Conservation (phyloP, 1,284 basidiomycete species). For the Malassezia japonica region DNA sequence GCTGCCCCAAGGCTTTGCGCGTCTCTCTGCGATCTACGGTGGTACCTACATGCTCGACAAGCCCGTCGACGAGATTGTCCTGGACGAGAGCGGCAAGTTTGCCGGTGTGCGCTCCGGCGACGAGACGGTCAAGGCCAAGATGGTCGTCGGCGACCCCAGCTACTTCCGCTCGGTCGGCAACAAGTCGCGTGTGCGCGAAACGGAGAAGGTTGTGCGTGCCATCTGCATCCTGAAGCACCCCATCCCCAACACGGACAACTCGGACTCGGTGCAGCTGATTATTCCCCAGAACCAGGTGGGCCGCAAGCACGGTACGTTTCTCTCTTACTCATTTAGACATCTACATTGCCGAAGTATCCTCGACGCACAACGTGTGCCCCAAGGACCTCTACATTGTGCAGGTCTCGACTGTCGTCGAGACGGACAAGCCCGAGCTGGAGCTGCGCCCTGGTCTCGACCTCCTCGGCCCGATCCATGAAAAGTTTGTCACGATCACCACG, state of each 20-base stretch:
- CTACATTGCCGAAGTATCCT: slow-evolving; percentile 93
- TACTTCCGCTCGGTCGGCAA: slow-evolving; percentile 68
- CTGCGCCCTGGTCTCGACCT: slow-evolving; percentile 82
- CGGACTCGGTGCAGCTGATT: slow-evolving; percentile 84
- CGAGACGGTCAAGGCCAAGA: slow-evolving; percentile 93
- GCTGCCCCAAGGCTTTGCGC: slow-evolving; percentile 95
- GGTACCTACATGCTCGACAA: slow-evolving; percentile 99
- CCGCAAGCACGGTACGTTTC: slow-evolving; percentile 70
- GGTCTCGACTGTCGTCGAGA: slow-evolving; percentile 97
- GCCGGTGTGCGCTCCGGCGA: slow-evolving; percentile 78
- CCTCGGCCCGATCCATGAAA: slow-evolving; percentile 85
- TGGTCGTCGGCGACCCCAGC: slow-evolving; percentile 94
- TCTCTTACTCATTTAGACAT: slow-evolving; percentile 61
- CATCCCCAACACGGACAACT: slow-evolving; percentile 90
- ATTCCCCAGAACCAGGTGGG: slow-evolving; percentile 97
- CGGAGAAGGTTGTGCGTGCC: slow-evolving; percentile 86
- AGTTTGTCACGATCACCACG: slow-evolving; percentile 85
- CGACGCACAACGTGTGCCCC: slow-evolving; percentile 92
- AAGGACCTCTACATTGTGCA: slow-evolving; percentile 92
- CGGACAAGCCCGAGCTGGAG: slow-evolving; percentile 81
- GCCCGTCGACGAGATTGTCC: slow-evolving; percentile 79
- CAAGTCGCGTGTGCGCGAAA: slow-evolving; percentile 64
- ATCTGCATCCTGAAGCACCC: slow-evolving; percentile 98
- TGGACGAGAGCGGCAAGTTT: slow-evolving; percentile 69
- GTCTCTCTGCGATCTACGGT: slow-evolving; percentile 88